Conservation (phyloP, 805 yeast species). For the Brettanomyces nanus region DNA sequence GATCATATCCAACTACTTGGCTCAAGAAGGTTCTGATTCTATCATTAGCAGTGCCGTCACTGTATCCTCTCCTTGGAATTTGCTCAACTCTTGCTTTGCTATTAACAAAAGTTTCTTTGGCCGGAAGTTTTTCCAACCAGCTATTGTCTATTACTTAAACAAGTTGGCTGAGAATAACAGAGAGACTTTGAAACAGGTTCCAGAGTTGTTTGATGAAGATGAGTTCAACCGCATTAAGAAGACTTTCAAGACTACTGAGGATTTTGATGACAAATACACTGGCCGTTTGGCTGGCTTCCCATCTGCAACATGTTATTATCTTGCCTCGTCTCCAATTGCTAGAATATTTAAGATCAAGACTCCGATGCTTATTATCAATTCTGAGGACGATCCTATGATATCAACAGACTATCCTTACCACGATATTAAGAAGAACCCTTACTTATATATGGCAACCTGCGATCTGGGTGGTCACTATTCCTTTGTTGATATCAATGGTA, state of each 20-base stretch:
- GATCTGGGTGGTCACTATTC: constrained; percentile 70
- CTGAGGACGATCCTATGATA: constrained; percentile 63
- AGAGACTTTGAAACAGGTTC: constrained; percentile 24
- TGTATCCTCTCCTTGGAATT: constrained; percentile 69
- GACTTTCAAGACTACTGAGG: constrained; percentile 33
- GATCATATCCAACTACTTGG: constrained; percentile 57
- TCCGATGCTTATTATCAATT: constrained; percentile 53
- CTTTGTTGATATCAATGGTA: constrained; percentile 33
- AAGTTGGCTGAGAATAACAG: constrained; percentile 38
- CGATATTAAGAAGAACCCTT: constrained; percentile 50
- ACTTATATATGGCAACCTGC: constrained; percentile 45
- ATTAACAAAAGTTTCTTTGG: constrained; percentile 33
- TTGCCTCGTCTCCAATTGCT: constrained; percentile 55
- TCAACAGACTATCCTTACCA: constrained; percentile 42
- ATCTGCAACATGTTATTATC: constrained; percentile 53
- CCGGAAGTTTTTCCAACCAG: constrained; percentile 31
- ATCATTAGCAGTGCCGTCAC: constrained; percentile 51
- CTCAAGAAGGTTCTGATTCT: constrained; percentile 50
- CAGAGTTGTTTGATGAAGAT: constrained; percentile 20
- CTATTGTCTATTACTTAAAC: constrained; percentile 32
- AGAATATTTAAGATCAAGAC: constrained; percentile 48
- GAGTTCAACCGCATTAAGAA: constrained; percentile 26
- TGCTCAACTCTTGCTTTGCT: constrained; percentile 44
- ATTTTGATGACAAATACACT: constrained; percentile 58
- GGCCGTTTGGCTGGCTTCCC: constrained; percentile 56